Evolutionary conservation across 2,329 filamentous ascomycete species (phyloP).

Genomic region (Aspergillus versicolor): DNA sequence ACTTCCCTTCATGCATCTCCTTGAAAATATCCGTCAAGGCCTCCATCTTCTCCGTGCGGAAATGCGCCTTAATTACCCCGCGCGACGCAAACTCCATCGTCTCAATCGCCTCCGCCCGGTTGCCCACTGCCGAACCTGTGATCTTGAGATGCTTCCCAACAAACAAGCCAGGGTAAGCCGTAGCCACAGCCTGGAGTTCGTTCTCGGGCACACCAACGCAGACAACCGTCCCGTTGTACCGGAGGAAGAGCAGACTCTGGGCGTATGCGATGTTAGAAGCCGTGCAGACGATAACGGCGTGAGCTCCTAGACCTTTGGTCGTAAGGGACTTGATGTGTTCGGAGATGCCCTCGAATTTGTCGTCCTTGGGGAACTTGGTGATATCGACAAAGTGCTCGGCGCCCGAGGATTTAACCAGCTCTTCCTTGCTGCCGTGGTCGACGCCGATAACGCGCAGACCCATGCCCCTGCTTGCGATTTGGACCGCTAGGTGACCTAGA

Average conservation of each 20-base stretch:
- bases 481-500: conserved; percentile 63
- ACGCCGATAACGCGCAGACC: conserved; percentile 65
- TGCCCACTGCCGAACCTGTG: conserved; percentile 52
- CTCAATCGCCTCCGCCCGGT: conserved; percentile 51
- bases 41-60: conserved; percentile 49
- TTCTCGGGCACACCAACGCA: conserved; percentile 55
- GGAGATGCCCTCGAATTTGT: conserved; percentile 50
- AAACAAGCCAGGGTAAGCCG: conserved; percentile 43
- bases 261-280: conserved; percentile 52
- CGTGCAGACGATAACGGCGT: conserved; percentile 60
- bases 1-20: conserved; percentile 44
- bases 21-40: conserved; percentile 47
- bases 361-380: conserved; percentile 48
- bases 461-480: conserved; percentile 61
- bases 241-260: conserved; percentile 49
- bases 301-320: conserved; percentile 59
- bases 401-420: conserved; percentile 58
- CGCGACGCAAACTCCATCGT: conserved; percentile 49
- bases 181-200: conserved; percentile 44
- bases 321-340: conserved; percentile 59
- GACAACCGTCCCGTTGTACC: conserved; percentile 52
- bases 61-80: conserved; percentile 48
- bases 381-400: conserved; percentile 67
- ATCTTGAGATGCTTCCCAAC: conserved; percentile 47
- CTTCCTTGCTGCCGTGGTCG: conserved; percentile 62